Percentiles rank a stretch among this genome's conserved stretches.
Conservation (phyloP, 495 filamentous ascomycete genomes). For the Amphirosellinia nigrospora region DNA sequence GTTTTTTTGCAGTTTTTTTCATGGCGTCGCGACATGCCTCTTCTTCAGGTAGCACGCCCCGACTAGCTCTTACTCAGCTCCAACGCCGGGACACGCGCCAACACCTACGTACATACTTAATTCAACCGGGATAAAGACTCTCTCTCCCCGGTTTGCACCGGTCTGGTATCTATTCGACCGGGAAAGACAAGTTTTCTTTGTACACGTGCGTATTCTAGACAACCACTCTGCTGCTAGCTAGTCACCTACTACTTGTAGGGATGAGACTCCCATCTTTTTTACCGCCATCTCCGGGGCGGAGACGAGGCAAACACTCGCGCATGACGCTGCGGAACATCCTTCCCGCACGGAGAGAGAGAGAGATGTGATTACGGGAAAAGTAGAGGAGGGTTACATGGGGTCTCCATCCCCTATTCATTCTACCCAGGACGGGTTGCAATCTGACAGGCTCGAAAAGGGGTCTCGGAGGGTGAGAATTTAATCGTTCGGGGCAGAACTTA, state of each 20-base stretch:
- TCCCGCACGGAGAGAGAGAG: neutral
- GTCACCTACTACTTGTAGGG: no score
- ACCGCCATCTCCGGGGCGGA: no score
- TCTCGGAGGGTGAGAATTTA: neutral
- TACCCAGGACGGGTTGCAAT: neutral
- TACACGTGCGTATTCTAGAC: no score
- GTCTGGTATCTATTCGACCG: neutral
- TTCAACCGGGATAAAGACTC: neutral
- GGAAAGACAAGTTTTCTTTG: no score
- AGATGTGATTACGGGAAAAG: neutral
- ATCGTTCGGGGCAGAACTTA: neutral
- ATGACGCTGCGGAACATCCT: neutral
- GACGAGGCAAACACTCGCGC: conserved; percentile 14
- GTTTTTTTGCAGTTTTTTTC: neutral
- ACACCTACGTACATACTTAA: conserved; percentile 5
- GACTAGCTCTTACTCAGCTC: conserved; percentile 21
- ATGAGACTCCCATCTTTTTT: no score
- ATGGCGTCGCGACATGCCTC: conserved; percentile 17
- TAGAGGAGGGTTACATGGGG: neutral
- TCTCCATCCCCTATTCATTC: neutral
- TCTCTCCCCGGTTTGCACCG: no score
- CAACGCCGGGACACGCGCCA: conserved; percentile 6
- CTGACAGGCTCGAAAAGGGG: conserved; percentile 1
- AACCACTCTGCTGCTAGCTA: no score
- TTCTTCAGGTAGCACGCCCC: neutral